Evolutionary conservation across 1,284 basidiomycete genomes (phyloP).

Genomic region (Rhodotorula sp.): DNA sequence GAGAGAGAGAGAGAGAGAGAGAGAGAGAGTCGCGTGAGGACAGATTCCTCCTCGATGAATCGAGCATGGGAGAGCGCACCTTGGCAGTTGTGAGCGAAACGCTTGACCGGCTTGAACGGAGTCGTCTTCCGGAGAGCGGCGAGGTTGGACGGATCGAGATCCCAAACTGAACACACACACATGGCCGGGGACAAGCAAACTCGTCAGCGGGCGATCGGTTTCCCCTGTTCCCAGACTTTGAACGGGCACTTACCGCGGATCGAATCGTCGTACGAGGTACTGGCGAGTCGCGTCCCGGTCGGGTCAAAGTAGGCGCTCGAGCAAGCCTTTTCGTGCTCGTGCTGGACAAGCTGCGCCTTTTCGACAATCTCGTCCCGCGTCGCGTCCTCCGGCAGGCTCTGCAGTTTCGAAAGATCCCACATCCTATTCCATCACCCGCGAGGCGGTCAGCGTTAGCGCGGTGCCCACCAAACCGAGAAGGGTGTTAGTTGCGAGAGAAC

Average conservation of each 20-base stretch:
- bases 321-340: slow-evolving; percentile 52
- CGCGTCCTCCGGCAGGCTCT: slow-evolving; percentile 13
- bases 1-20: no score
- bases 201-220: not conserved
- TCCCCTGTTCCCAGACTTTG: no score
- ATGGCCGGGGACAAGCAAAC: not conserved
- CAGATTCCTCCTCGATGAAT: no score
- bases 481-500: not conserved
- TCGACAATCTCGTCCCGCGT: slow-evolving; percentile 8
- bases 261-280: slow-evolving; percentile 53
- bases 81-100: slow-evolving; percentile 52
- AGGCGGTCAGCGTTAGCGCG: no score
- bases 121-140: slow-evolving; percentile 2
- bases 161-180: slow-evolving; percentile 48
- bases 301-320: slow-evolving; percentile 55
- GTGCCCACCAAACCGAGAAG: not conserved
- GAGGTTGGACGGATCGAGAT: slow-evolving; percentile 45
- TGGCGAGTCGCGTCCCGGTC: slow-evolving; percentile 51
- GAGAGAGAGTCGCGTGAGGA: no score
- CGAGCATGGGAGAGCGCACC: slow-evolving; percentile 28
- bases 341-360: slow-evolving; percentile 43
- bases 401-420: slow-evolving; percentile 41
- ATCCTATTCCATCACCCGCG: slow-evolving; percentile 19
- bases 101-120: not conserved
- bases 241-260: slow-evolving; percentile 47